phyloP scores from a whole-genome alignment of 2,329 filamentous ascomycete species.

The Dactylellina haptotyla region DNA sequence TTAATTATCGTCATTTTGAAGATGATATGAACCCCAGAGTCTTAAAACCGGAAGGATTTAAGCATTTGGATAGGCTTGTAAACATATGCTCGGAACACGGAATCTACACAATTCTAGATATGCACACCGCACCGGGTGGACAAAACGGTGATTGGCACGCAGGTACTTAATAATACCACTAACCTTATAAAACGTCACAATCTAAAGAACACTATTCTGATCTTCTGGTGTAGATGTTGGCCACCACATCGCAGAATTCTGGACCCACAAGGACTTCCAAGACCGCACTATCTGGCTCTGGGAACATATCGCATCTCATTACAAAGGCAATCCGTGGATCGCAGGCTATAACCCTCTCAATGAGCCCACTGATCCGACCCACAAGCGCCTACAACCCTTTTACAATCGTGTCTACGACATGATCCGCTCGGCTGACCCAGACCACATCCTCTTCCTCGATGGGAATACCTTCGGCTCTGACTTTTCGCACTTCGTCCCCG shows the following conservation, averaged over 20 bases:
- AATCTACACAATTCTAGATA: constrained; percentile 64
- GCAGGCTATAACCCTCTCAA: constrained; percentile 63
- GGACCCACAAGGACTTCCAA: constrained; percentile 65
- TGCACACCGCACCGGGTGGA: constrained; percentile 64
- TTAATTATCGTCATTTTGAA: constrained; percentile 71
- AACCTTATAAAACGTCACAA: constrained; percentile 42
- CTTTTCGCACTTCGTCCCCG: constrained; percentile 57
- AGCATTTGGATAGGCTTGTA: constrained; percentile 65
- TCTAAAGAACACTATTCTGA: neutral
- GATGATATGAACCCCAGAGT: constrained; percentile 67
- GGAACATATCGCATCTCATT: constrained; percentile 63
- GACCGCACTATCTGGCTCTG: constrained; percentile 64
- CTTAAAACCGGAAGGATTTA: constrained; percentile 65
- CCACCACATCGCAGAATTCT: constrained; percentile 62
- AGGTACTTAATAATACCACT: constrained; percentile 58
- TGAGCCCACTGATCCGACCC: constrained; percentile 60
- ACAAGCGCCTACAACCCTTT: constrained; percentile 61
- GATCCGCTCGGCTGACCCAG: constrained; percentile 63
- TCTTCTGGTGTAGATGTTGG: constrained; percentile 56
- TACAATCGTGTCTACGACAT: constrained; percentile 62
- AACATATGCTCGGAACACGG: constrained; percentile 63
- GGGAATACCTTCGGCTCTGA: constrained; percentile 68
- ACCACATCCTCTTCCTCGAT: constrained; percentile 67
- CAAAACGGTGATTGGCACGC: constrained; percentile 67
- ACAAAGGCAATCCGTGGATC: constrained; percentile 63